A percentile compares a stretch with the other conserved stretches of the same genome.
Conservation (phyloP, 140 eudicot species). For the Anethum foeniculum region DNA sequence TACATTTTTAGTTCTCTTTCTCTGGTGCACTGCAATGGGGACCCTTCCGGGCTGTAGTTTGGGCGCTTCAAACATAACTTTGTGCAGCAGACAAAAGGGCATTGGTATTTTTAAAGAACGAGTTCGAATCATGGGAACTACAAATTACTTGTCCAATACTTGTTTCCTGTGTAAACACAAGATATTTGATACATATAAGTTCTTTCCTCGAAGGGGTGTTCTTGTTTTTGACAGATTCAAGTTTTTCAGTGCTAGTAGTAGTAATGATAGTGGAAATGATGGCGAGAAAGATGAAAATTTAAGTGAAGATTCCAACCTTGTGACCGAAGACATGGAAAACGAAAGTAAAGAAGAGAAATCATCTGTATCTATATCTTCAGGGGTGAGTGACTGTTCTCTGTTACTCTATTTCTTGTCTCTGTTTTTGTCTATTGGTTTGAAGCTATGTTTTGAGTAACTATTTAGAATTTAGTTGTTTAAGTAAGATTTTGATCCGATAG, state of each 20-base stretch:
- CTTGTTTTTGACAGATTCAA: constrained; percentile 12
- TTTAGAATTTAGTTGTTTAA: background rate
- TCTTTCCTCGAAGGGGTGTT: constrained; percentile 8
- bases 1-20: background rate
- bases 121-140: background rate
- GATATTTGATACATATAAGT: background rate
- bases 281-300: constrained; percentile 23
- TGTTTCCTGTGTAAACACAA: constrained; percentile 17
- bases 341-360: constrained; percentile 14
- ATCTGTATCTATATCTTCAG: constrained; percentile 33
- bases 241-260: constrained; percentile 24
- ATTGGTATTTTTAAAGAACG: no score
- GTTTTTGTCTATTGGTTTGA: no score
- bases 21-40: constrained; percentile 11
- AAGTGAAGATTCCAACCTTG: constrained; percentile 40
- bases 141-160: background rate
- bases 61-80: constrained; percentile 23
- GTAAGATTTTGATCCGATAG: background rate
- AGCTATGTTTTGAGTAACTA: no score
- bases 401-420: no score
- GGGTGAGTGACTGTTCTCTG: constrained; percentile 21
- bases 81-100: constrained; percentile 21
- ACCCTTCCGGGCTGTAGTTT: constrained; percentile 31
- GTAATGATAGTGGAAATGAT: constrained; percentile 9
- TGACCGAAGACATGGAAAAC: constrained; percentile 24